Conservation (phyloP, 352 stramenopile species). For the Pilasporangium apinafurcum region DNA sequence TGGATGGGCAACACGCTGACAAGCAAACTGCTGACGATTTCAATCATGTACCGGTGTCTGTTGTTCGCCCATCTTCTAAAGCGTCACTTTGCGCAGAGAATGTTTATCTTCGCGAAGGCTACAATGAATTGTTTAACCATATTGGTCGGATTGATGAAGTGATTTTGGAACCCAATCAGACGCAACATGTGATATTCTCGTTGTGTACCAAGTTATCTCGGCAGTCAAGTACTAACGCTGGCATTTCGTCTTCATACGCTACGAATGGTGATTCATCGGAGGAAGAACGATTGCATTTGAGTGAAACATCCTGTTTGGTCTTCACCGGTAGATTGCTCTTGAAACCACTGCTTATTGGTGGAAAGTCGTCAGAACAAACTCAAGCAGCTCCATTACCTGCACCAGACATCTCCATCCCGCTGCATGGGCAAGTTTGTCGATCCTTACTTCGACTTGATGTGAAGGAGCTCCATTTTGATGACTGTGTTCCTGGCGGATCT, state of each 20-base stretch:
- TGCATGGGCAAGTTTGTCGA: conserved; percentile 79
- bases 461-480: conserved; percentile 86
- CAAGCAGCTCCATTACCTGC: conserved; percentile 21
- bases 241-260: conserved; percentile 3
- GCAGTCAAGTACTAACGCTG: conserved; percentile 11
- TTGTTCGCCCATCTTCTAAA: conserved; percentile 64
- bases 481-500: conserved; percentile 79
- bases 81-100: conserved; percentile 68
- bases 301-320: conserved; percentile 77
- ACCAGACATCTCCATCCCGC: conserved; percentile 62
- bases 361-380: conserved; percentile 7
- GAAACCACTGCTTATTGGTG: conserved; percentile 23
- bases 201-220: conserved; percentile 56
- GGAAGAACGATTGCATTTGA: conserved; percentile 77
- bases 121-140: conserved; percentile 89
- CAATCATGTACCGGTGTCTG: conserved; percentile 66
- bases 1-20: conserved; percentile 28
- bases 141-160: conserved; percentile 65
- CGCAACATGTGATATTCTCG: conserved; percentile 65
- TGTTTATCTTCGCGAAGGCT: conserved; percentile 77
- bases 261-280: conserved; percentile 67
- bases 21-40: conserved; percentile 43
- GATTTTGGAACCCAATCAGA: conserved; percentile 56
- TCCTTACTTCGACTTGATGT: conserved; percentile 80
- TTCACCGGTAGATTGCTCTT: conserved; percentile 60